Base-by-base conservation (phyloP, 2,329 filamentous ascomycete species). In the Chaetomiaceae sp. region DNA sequence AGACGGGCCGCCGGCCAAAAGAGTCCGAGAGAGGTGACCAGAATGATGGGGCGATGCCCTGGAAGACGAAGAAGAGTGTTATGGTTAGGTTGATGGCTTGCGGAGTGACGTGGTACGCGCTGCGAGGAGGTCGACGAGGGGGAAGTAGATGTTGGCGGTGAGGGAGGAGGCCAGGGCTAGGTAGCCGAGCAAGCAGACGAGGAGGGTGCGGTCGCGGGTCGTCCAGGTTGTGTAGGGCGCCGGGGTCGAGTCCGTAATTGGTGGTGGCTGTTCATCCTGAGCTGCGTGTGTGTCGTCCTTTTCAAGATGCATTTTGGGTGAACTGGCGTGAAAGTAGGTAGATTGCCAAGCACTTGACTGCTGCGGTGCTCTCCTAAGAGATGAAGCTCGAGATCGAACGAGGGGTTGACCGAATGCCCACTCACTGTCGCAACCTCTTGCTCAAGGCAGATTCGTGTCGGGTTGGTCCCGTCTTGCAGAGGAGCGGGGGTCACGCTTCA, bases 101-200 rank as follows among this genome's bases (percentile, higher is more conserved):
- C n/a, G 40, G 34, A 2, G 32, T 27, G 4, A 36, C 32, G 6
- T 20, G 15, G n/a, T 42, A 42, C 9, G 40, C 11, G 27, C 40
- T 2, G 40, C 40, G 10, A 42, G 29, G 9, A 36, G 19, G 15
- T 42, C 40, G 7, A 42, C 12, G 12, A 42, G 18, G 22, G 40
- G 40, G 33, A 42, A 42, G 22, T 42, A 42, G 33, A 42, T 42
- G 33, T 42, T 42, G n/a, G 40, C 40, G 4, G 40, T 42, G 4
- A 42, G 33, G 8, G 40, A 42, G 7, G 40, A 42, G 12, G 40
- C 40, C 3, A 42, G 40, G 6, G 40, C 40, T 12, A 42, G 32
- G 32, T 42, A 42, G 1, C 40, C 40, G 8, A 42, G 40, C 3
- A 42, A 22, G 22, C 40, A 42, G n/a, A 42, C 32, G n/a, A 42